Conservation (phyloP, 768 basidiomycete species). For the Tricholoma hemisulphureum region DNA sequence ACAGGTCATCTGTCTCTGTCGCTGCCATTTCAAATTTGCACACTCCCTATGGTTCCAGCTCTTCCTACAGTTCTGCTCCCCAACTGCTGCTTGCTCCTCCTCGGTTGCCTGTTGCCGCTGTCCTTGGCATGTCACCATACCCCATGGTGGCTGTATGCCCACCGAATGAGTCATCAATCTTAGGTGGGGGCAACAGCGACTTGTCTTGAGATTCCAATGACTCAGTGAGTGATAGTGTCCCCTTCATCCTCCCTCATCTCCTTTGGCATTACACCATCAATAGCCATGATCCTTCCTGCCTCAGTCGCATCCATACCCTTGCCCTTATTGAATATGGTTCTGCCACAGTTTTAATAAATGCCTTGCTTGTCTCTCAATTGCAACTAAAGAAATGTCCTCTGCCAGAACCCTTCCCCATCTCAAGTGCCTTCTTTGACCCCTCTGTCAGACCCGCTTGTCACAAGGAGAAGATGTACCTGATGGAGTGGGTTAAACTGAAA, state of each 20-base stretch:
- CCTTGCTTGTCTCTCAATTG: background rate
- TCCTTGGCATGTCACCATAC: background rate
- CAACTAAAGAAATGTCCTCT: background rate
- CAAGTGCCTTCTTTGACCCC: background rate
- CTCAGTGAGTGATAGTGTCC: no score
- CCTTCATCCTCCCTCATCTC: background rate
- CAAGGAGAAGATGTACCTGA: background rate
- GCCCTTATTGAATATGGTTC: no score
- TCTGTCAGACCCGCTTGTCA: background rate
- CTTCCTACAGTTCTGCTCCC: no score
- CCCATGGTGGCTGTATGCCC: background rate
- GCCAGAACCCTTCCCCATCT: background rate
- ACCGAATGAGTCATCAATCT: background rate
- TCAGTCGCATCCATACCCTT: no score
- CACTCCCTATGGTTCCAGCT: no score
- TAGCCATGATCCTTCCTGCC: no score
- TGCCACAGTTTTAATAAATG: no score
- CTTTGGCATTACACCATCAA: background rate
- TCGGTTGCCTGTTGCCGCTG: background rate
- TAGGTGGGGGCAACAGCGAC: background rate
- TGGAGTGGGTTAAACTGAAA: background rate
- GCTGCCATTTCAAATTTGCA: background rate
- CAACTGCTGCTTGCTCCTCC: background rate
- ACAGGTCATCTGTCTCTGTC: background rate
- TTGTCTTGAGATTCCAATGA: no score